Percentiles rank a stretch among this genome's conserved stretches.
phyloP scores from a whole-genome alignment of 2,329 filamentous ascomycete genomes.

The Fusarium penzigii region DNA sequence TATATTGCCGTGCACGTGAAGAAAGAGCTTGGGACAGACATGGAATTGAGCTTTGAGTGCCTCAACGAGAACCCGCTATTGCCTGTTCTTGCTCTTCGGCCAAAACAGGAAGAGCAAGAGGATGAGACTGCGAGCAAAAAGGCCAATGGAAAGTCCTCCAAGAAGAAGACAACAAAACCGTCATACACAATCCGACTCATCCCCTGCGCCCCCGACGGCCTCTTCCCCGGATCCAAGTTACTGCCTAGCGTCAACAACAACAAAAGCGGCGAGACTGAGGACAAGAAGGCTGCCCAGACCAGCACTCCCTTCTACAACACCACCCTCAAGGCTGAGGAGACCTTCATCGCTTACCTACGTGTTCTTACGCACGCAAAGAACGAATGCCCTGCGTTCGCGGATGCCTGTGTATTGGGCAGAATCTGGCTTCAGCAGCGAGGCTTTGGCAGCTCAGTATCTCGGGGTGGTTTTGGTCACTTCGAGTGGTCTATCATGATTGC shows the following conservation, averaged over 20 bases:
- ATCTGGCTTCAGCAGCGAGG: constrained; percentile 90
- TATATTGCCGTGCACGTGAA: constrained; percentile 74
- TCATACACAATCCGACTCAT: constrained; percentile 72
- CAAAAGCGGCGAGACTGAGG: constrained; percentile 52
- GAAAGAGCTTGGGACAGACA: constrained; percentile 51
- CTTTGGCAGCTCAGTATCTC: constrained; percentile 66
- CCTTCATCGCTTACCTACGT: constrained; percentile 73
- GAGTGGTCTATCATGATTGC: constrained; percentile 86
- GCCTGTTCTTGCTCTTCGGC: constrained; percentile 60
- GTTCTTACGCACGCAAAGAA: constrained; percentile 70
- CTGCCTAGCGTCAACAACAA: constrained; percentile 70
- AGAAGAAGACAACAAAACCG: constrained; percentile 33
- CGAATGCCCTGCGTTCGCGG: constrained; percentile 71
- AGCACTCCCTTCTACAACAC: constrained; percentile 88
- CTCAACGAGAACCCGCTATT: constrained; percentile 75
- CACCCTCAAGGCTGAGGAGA: constrained; percentile 75
- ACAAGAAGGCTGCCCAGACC: constrained; percentile 41
- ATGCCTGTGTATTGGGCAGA: constrained; percentile 83
- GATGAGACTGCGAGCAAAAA: constrained; percentile 11
- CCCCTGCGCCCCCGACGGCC: constrained; percentile 66
- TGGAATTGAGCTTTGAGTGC: constrained; percentile 63
- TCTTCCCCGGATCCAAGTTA: constrained; percentile 74
- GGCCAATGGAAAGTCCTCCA: constrained; percentile 17
- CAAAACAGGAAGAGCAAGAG: constrained; percentile 28
- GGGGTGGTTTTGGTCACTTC: constrained; percentile 88